These are phyloP conservation scores for Astragalus membranaceus DNA, from an alignment of 306 rosid species.

Conservation along the genomic window DNA sequence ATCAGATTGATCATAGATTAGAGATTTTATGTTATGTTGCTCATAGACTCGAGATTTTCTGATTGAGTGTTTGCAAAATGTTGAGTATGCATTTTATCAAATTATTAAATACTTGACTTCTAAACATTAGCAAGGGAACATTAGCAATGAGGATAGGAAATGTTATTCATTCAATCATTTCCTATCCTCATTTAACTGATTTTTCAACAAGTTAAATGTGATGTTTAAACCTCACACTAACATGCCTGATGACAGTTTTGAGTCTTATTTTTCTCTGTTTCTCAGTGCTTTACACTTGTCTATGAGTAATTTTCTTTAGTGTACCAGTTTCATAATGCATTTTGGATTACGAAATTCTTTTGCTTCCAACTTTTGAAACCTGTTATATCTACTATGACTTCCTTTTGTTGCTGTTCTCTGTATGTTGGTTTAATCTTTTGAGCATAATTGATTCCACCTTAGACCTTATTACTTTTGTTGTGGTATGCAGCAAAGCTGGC, in stretches of 20 bases:
- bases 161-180: neutral
- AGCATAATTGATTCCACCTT: neutral
- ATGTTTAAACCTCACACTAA: neutral
- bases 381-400: neutral
- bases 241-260: neutral
- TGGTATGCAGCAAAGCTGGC: conserved; percentile 48
- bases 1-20: neutral
- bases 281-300: neutral
- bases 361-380: neutral
- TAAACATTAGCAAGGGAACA: no score
- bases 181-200: neutral
- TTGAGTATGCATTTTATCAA: neutral
- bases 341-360: neutral
- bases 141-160: no score
- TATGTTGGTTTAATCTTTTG: neutral
- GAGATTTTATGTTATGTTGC: neutral
- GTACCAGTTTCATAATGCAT: neutral
- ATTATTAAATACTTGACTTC: neutral
- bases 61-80: neutral
- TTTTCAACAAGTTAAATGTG: neutral
- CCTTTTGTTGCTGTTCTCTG: neutral
- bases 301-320: neutral
- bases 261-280: neutral
- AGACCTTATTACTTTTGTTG: neutral
- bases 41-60: neutral